phyloP scores from a whole-genome alignment of 768 basidiomycete species.

The Holtermannia corniformis region DNA sequence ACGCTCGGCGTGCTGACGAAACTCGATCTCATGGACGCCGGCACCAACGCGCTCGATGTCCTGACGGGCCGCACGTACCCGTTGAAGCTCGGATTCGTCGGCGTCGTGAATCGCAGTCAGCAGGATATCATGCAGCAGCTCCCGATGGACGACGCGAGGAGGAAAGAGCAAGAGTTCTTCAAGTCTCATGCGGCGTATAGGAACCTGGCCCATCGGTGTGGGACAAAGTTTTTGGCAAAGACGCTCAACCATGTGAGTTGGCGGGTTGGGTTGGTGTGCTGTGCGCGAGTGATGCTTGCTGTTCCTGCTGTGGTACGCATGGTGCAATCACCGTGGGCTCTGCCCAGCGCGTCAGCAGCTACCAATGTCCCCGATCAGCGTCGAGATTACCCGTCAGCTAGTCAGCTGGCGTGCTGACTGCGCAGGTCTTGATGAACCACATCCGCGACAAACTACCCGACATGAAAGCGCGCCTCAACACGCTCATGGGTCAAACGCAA shows the following conservation, averaged over 20 bases:
- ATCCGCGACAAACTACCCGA: conserved; percentile 98
- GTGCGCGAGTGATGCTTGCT: not conserved
- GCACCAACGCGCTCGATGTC: conserved; percentile 93
- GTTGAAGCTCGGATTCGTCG: conserved; percentile 94
- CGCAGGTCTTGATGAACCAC: conserved; percentile 81
- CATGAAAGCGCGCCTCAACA: conserved; percentile 97
- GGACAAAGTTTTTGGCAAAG: conserved; percentile 89
- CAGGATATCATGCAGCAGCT: conserved; percentile 89
- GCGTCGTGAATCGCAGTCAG: conserved; percentile 94
- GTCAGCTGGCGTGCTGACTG: no score
- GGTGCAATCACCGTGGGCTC: no score
- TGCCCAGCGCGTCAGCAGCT: no score
- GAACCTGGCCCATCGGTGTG: conserved; percentile 93
- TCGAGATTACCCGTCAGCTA: no score
- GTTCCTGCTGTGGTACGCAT: conserved; percentile 24
- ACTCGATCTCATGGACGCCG: conserved; percentile 97
- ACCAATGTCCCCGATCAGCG: no score
- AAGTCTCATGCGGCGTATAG: conserved; percentile 78
- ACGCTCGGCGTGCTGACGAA: conserved; percentile 96
- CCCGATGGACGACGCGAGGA: conserved; percentile 71
- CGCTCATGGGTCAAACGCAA: conserved; percentile 96
- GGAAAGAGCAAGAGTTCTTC: conserved; percentile 86
- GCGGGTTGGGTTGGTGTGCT: conserved; percentile 1
- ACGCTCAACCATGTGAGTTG: conserved; percentile 74
- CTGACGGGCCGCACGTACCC: conserved; percentile 95